Conservation (phyloP, 2,329 filamentous ascomycete species). For the Pseudopithomyces maydicus region DNA sequence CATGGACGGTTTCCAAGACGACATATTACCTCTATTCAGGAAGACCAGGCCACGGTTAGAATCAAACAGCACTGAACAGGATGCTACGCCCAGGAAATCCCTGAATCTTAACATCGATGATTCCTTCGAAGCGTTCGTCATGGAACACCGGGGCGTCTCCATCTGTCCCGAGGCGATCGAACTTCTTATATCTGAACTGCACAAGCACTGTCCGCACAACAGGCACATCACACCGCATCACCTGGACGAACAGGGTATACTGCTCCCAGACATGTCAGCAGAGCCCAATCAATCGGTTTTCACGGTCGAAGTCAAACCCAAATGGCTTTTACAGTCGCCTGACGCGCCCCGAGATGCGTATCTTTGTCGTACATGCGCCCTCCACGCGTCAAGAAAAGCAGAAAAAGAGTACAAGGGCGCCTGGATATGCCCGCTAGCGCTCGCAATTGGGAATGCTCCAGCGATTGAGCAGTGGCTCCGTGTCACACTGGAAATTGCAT, state of each 20-base stretch:
- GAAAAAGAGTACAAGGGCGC: constrained; percentile 10
- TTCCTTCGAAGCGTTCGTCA: constrained; percentile 20
- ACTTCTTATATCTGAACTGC: constrained; percentile 2
- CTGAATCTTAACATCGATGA: constrained; percentile 5
- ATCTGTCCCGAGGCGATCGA: constrained; percentile 9
- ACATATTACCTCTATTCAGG: constrained; percentile 35
- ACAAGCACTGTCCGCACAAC: constrained; percentile 4
- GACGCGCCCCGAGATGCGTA: constrained; percentile 47
- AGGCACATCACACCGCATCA: constrained; percentile 13
- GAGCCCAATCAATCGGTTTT: constrained; percentile 18
- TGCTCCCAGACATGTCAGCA: constrained; percentile 40
- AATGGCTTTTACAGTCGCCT: constrained; percentile 55
- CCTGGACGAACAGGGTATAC: constrained; percentile 23
- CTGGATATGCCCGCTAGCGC: constrained; percentile 48
- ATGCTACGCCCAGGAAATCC: background rate
- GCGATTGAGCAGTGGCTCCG: constrained; percentile 21
- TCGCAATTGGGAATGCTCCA: constrained; percentile 38
- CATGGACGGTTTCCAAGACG: constrained; percentile 30
- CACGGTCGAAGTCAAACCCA: constrained; percentile 53
- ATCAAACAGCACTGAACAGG: background rate
- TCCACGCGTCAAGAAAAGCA: constrained; percentile 42
- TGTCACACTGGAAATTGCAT: constrained; percentile 3
- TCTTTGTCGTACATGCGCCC: constrained; percentile 54
- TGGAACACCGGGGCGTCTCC: constrained; percentile 24
- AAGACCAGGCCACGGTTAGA: background rate